Evolutionary conservation across 768 basidiomycete genomes (phyloP), one percentile per base, ranked within the genome.

Genomic region (Mycena indigotica): DNA sequence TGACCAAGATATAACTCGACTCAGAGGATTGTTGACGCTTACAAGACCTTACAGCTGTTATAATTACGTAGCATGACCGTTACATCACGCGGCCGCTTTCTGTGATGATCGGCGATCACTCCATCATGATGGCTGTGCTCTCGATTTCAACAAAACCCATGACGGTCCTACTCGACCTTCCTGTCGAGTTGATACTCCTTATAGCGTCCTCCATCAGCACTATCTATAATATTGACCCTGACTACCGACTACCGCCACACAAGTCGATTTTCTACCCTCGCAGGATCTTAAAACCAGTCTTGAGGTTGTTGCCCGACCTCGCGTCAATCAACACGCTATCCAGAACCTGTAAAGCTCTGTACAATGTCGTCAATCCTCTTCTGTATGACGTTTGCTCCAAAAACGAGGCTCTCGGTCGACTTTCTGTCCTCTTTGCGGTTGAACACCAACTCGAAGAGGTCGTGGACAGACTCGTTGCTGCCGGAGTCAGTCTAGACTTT

Each of bases 351-450:
- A 44, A 8, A 6, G 6, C 41, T 8, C n/a, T 44, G 8, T 23
- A 44, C 41, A 44, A 15, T 21, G n/a, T 23, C 8, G 15, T 44
- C 21, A 15, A 13, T 8, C 41, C 41, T 16, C 8, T 19, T 8
- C n/a, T 44, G 8, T 44, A 44, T 21, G 21, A 19, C 8, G 41
- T 23, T 19, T 44, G 41, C 41, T 13, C 41, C 15, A 44, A 44
- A 44, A 44, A 15, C 41, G n/a, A 56, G 32, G 13, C 17, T 15
- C 16, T 50, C 2, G 55, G 49, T n/a, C 38, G 28, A 16, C 38
- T 50, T 23, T 28, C 55, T n/a, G n/a, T 56, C 15, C 38, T 56
- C 32, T 51, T n/a, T 50, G 19, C 38, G 39, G 46, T 51, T n/a
- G 24, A 50, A 41, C 38, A 50, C 26, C 3, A 56, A 26, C 28